These are phyloP conservation scores for Luffa aegyptiaca DNA, from an alignment of 306 rosid species.

Conservation along the genomic window DNA sequence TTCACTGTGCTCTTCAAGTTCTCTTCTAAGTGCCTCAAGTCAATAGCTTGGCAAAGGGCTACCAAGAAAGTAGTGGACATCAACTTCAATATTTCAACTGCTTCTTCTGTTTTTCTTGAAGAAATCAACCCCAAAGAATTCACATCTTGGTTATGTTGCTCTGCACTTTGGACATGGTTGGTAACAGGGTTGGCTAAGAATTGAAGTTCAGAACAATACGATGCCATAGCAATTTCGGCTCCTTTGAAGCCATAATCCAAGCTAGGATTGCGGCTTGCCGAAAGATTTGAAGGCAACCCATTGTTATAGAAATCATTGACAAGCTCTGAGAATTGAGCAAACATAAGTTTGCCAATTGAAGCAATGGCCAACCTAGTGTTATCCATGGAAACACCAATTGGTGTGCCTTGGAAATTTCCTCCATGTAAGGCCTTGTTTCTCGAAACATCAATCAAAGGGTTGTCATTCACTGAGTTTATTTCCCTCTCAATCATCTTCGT, in stretches of 20 bases:
- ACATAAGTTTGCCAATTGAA: conserved; percentile 71
- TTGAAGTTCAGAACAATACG: conserved; percentile 88
- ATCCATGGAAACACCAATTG: conserved; percentile 95
- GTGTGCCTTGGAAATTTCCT: conserved; percentile 91
- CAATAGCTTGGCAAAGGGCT: conserved; percentile 83
- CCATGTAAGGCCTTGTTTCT: conserved; percentile 87
- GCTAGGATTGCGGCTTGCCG: conserved; percentile 64
- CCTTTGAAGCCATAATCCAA: conserved; percentile 93
- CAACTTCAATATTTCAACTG: conserved; percentile 62
- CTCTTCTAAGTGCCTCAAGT: conserved; percentile 76
- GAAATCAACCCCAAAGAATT: conserved; percentile 84
- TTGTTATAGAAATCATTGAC: conserved; percentile 83
- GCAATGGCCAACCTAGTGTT: conserved; percentile 77
- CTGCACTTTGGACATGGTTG: conserved; percentile 90
- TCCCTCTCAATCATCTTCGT: conserved; percentile 90
- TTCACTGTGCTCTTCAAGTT: conserved; percentile 52
- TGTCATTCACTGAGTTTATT: conserved; percentile 87
- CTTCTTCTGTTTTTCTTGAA: conserved; percentile 67
- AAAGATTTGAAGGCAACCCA: conserved; percentile 77
- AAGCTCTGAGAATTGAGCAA: conserved; percentile 93
- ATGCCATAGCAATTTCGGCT: conserved; percentile 89
- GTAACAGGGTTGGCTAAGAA: conserved; percentile 88
- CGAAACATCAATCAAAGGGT: conserved; percentile 82
- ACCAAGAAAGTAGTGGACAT: conserved; percentile 84
- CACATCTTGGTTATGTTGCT: conserved; percentile 92